These are phyloP conservation scores for Suillus sp. DNA, from an alignment of 768 basidiomycete species.

Conservation along the genomic window DNA sequence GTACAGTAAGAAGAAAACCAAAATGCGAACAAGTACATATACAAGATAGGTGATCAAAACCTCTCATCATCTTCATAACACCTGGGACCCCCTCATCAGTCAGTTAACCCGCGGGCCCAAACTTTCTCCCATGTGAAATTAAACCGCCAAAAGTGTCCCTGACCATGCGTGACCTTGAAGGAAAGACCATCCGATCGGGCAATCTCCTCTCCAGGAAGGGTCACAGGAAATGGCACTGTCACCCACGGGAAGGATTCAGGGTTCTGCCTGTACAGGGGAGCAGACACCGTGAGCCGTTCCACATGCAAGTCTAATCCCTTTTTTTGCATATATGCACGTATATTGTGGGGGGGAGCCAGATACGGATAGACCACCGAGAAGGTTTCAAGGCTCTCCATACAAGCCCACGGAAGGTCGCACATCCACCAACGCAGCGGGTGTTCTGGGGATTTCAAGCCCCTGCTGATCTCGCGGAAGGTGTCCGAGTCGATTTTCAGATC, in stretches of 20 bases:
- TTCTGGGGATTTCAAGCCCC: neutral
- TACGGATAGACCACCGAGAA: neutral
- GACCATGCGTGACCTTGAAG: neutral
- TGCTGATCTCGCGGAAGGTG: neutral
- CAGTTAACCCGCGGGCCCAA: neutral
- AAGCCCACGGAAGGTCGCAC: neutral
- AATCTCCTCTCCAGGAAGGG: neutral
- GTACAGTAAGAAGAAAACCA: neutral
- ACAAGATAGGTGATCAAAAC: neutral
- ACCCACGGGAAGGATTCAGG: neutral
- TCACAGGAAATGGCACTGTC: neutral
- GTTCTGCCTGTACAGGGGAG: neutral
- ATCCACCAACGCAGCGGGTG: rapidly evolving
- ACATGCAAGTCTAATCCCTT: neutral
- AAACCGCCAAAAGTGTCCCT: neutral
- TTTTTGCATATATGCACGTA: neutral
- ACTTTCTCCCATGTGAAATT: neutral
- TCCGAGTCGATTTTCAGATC: rapidly evolving
- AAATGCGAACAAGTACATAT: neutral
- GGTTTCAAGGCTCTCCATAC: neutral
- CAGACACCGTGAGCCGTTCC: neutral
- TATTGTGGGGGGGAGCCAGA: neutral
- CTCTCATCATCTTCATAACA: neutral
- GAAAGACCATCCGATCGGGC: neutral
- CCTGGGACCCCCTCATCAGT: neutral